These are phyloP conservation scores for Penicillium coprophilum DNA, from an alignment of 495 filamentous ascomycete species.

Conservation along the genomic window DNA sequence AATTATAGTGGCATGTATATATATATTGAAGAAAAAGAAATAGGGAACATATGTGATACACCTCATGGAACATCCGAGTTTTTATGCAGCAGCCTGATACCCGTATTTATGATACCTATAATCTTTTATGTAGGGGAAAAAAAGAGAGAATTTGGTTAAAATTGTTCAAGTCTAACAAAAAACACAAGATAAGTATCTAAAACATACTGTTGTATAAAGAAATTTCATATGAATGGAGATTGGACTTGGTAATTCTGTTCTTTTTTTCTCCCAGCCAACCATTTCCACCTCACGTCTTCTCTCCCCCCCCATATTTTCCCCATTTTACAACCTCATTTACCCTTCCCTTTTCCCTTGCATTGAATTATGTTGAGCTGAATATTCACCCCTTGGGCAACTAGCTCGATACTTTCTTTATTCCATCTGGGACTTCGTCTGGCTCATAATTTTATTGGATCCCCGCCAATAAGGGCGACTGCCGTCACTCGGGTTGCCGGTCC, in stretches of 20 bases:
- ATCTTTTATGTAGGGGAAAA: not conserved
- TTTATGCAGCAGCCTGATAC: constrained; percentile 11
- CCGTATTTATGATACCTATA: not conserved
- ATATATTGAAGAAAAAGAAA: not conserved
- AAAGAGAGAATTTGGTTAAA: not conserved
- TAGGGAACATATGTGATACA: not conserved
- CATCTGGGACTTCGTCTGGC: constrained; percentile 23
- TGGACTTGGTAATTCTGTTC: too few species aligned
- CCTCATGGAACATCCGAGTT: not conserved
- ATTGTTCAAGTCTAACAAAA: not conserved
- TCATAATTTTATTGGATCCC: constrained; percentile 21
- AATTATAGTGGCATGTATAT: too few species aligned
- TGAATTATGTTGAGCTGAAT: constrained; percentile 24
- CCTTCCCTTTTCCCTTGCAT: constrained; percentile 2
- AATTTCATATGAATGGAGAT: too few species aligned
- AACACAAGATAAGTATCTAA: not conserved
- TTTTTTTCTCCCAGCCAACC: constrained; percentile 25
- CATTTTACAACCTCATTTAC: constrained; percentile 3
- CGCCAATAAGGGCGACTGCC: constrained; percentile 30
- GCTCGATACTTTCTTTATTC: constrained; percentile 6
- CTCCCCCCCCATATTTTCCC: constrained; percentile 13
- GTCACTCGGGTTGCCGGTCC: constrained; percentile 29
- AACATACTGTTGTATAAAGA: not conserved
- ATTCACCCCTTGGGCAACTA: constrained; percentile 7
- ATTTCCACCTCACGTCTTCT: not conserved